A percentile compares a stretch with the other conserved stretches of the same genome.
Conservation (phyloP, 1,284 basidiomycete species). For the Ganoderma boninense region DNA sequence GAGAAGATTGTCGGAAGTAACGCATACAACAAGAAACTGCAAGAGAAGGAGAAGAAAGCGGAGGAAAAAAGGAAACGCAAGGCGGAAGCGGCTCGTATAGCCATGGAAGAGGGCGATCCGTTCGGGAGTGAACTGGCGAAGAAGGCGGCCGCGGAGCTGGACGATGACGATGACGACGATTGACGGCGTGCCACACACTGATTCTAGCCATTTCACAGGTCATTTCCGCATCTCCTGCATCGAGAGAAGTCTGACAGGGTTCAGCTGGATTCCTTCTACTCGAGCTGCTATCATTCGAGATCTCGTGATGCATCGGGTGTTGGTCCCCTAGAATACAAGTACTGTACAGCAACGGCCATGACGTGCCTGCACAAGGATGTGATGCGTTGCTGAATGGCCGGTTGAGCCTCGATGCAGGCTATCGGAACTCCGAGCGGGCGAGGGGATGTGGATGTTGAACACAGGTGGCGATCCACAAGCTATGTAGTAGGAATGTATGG, state of each 20-base stretch:
- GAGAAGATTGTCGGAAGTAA: slow-evolving; percentile 91
- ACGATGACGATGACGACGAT: slow-evolving; percentile 51
- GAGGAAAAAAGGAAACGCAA: slow-evolving; percentile 74
- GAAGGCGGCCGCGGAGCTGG: slow-evolving; percentile 51
- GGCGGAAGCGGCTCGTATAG: slow-evolving; percentile 60
- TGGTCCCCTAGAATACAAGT: slow-evolving; percentile 1
- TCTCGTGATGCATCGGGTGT: not conserved
- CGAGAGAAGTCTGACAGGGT: slow-evolving; percentile 4
- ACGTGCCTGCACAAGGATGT: not conserved
- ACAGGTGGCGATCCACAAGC: not conserved
- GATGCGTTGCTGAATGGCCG: not conserved
- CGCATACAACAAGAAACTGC: slow-evolving; percentile 73
- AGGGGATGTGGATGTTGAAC: not conserved
- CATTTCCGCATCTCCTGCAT: not conserved
- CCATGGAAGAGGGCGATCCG: slow-evolving; percentile 65
- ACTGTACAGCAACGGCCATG: slow-evolving; percentile 12
- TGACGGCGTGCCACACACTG: slow-evolving; percentile 11
- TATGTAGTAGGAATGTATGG: not conserved
- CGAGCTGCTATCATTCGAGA: slow-evolving; percentile 4
- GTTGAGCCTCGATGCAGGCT: not conserved
- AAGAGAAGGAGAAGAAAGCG: slow-evolving; percentile 68
- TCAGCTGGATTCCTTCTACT: not conserved
- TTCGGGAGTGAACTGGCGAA: slow-evolving; percentile 64
- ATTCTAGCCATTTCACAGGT: slow-evolving; percentile 1
- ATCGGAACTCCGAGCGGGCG: not conserved